phyloP scores from a whole-genome alignment of 225 moss, liverwort and hornwort species.

The Neckera pumila region DNA sequence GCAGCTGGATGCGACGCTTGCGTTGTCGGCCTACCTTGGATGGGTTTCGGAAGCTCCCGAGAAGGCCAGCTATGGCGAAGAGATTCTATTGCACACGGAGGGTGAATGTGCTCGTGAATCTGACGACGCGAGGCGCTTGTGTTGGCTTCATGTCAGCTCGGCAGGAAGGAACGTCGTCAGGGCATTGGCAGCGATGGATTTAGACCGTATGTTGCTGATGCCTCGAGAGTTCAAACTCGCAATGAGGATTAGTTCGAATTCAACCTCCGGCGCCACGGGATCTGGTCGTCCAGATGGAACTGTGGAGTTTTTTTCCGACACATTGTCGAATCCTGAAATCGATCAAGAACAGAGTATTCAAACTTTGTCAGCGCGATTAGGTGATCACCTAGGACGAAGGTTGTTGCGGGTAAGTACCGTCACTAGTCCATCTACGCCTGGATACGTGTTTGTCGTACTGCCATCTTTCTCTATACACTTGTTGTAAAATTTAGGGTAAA shows the following conservation, averaged over 20 bases:
- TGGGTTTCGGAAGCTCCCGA: background rate
- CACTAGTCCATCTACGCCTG: background rate
- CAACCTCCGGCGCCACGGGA: background rate
- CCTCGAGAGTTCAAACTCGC: background rate
- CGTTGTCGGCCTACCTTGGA: slow-evolving; percentile 5
- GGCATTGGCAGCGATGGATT: background rate
- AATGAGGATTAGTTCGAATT: background rate
- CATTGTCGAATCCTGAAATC: background rate
- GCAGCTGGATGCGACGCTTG: slow-evolving; percentile 11
- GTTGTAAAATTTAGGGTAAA: background rate
- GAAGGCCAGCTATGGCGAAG: background rate
- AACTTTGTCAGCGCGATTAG: background rate
- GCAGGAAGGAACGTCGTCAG: background rate
- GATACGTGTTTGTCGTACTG: background rate
- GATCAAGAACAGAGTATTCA: background rate
- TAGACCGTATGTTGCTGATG: background rate
- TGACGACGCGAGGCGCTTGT: background rate
- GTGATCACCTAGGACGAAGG: slow-evolving; percentile 9
- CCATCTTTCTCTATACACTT: background rate
- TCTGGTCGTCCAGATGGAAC: background rate
- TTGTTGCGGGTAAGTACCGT: slow-evolving; percentile 19
- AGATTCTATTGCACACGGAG: background rate
- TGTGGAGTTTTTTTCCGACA: background rate
- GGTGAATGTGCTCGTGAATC: background rate
- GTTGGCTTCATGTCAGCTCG: background rate